Evolutionary conservation across 164 flowering plant species (phyloP).

Genomic region (Dillenia turbinata): DNA sequence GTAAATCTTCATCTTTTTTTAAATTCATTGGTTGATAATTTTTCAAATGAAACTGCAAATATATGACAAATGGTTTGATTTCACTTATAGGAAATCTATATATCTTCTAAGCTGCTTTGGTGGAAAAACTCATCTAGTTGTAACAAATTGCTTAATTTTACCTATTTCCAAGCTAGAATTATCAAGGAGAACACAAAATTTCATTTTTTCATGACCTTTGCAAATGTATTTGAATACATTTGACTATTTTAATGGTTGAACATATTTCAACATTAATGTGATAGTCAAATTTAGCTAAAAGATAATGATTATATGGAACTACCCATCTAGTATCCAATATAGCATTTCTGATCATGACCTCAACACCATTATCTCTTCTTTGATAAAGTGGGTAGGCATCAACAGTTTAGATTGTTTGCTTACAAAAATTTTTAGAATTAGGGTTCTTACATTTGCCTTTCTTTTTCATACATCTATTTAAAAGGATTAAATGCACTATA

Average conservation of each 20-base stretch:
- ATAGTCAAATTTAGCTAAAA: slow-evolving; percentile 6
- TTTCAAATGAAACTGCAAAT: slow-evolving; percentile 6
- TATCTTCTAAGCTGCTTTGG: slow-evolving; percentile 6
- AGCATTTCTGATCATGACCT: neutral
- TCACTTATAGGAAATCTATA: slow-evolving; percentile 6
- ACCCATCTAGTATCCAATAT: slow-evolving; percentile 11
- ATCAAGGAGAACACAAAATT: neutral
- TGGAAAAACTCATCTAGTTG: slow-evolving; percentile 14
- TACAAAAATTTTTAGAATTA: slow-evolving; percentile 4
- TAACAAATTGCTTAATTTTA: slow-evolving; percentile 12
- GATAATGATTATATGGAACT: slow-evolving; percentile 9
- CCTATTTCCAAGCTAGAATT: neutral
- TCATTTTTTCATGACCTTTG: slow-evolving; percentile 8
- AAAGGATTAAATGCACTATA: slow-evolving; percentile 6
- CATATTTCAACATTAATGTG: slow-evolving; percentile 19
- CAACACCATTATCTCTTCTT: neutral
- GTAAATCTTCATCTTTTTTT: neutral
- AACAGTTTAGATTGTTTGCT: neutral
- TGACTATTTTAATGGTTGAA: neutral
- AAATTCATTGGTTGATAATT: neutral
- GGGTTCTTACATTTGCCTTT: slow-evolving; percentile 4
- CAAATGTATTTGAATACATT: slow-evolving; percentile 16
- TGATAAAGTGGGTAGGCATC: slow-evolving; percentile 13
- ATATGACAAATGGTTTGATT: neutral
- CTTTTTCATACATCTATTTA: slow-evolving; percentile 2